A percentile compares a stretch with the other conserved stretches of the same genome.
These are phyloP conservation scores for Kalmusia sp. DNA, from an alignment of 2,329 filamentous ascomycete species.

Conservation along the genomic window DNA sequence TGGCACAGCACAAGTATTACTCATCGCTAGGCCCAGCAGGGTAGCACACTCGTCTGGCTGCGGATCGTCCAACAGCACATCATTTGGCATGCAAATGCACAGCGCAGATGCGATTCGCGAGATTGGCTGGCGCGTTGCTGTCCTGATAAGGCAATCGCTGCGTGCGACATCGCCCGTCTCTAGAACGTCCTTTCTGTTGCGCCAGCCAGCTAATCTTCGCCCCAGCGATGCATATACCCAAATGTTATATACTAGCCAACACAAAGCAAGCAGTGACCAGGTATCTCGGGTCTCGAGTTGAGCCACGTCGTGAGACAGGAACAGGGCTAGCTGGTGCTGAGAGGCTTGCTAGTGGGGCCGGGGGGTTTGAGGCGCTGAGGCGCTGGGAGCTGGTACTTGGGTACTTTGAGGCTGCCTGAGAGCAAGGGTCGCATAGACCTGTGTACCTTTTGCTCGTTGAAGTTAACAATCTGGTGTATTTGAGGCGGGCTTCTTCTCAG, in stretches of 20 bases:
- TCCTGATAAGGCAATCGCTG: not conserved
- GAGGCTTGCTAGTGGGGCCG: conserved; percentile 1
- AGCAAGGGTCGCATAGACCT: not conserved
- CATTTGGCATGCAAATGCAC: not conserved
- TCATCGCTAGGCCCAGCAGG: conserved; percentile 6
- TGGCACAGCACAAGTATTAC: not conserved
- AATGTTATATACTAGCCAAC: conserved; percentile 1
- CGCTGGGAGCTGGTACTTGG: conserved; percentile 1
- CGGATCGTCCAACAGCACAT: not conserved
- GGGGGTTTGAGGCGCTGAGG: too few relatives aligned
- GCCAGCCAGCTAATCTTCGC: not conserved
- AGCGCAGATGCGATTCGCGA: not conserved
- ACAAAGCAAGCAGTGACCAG: not conserved
- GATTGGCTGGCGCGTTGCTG: not conserved
- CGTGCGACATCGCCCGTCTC: not conserved
- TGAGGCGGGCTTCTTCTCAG: not conserved
- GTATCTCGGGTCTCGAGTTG: conserved; percentile 1
- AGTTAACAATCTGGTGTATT: not conserved
- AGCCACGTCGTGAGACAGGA: conserved; percentile 6
- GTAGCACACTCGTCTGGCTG: not conserved
- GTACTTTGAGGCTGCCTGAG: conserved; percentile 7
- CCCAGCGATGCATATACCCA: not conserved
- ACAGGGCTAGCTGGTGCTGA: conserved; percentile 8
- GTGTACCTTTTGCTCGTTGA: not conserved
- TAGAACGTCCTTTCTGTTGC: not conserved